Evolutionary conservation across 208 protist genomes (phyloP).

Genomic region (Trypanosoma vivax): DNA sequence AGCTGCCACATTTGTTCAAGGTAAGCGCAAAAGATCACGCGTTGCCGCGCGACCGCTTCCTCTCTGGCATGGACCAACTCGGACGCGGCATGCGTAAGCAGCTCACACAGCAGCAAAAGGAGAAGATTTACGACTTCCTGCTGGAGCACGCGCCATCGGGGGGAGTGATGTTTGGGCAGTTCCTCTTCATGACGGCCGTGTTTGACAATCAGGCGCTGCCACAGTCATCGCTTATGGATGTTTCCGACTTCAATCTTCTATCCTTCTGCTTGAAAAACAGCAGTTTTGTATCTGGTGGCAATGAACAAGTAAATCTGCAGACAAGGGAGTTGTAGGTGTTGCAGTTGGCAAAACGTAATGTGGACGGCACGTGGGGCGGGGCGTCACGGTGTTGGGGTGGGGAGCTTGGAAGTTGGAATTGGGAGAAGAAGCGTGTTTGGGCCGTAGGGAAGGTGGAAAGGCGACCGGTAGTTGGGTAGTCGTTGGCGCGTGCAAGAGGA

Average conservation of each 20-base stretch:
- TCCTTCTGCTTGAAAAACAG: constrained; percentile 45
- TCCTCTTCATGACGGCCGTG: constrained; percentile 61
- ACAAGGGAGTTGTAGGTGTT: too few relatives aligned
- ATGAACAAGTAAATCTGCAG: too few relatives aligned
- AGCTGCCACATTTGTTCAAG: constrained; percentile 62
- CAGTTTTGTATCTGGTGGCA: constrained; percentile 42
- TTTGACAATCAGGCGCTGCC: constrained; percentile 44
- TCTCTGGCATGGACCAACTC: constrained; percentile 59
- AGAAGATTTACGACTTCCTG: constrained; percentile 72
- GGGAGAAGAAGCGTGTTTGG: too few relatives aligned
- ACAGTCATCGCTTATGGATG: constrained; percentile 18
- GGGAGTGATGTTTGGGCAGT: constrained; percentile 54
- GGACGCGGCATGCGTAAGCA: constrained; percentile 74
- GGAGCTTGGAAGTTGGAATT: too few relatives aligned
- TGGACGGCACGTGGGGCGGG: too few relatives aligned
- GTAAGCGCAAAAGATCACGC: constrained; percentile 47
- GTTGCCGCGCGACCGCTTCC: constrained; percentile 58
- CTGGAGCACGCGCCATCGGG: constrained; percentile 27
- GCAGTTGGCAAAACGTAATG: too few relatives aligned
- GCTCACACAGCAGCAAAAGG: constrained; percentile 63
- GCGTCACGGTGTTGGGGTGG: too few relatives aligned
- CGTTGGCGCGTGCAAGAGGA: too few relatives aligned
- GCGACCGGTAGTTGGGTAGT: too few relatives aligned
- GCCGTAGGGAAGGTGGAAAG: too few relatives aligned
- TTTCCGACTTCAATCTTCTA: constrained; percentile 37